These are phyloP conservation scores for Papiliotrema fonsecae DNA, from an alignment of 1,284 basidiomycete species.

Conservation along the genomic window DNA sequence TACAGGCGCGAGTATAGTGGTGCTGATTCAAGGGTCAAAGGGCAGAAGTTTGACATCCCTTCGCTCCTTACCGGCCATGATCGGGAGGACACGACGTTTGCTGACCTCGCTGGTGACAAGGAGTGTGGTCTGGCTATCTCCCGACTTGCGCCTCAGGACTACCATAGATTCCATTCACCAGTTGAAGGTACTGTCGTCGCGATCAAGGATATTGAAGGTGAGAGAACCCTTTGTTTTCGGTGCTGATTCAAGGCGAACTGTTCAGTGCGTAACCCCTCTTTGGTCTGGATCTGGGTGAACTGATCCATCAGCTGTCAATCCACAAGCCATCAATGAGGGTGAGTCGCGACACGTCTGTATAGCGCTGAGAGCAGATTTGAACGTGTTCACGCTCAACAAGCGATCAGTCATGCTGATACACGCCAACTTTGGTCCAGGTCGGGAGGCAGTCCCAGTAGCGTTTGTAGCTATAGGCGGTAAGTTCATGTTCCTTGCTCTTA, in stretches of 20 bases:
- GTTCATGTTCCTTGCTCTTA: conserved; percentile 14
- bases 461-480: conserved; percentile 45
- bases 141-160: conserved; percentile 73
- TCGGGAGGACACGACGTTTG: conserved; percentile 53
- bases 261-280: conserved; percentile 33
- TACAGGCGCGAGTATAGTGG: not conserved
- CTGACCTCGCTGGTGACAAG: conserved; percentile 31
- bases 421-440: conserved; percentile 41
- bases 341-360: conserved; percentile 10
- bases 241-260: conserved; percentile 25
- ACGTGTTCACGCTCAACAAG: conserved; percentile 39
- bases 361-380: conserved; percentile 22
- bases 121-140: conserved; percentile 27
- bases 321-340: conserved; percentile 70
- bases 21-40: conserved; percentile 61
- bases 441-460: conserved; percentile 32
- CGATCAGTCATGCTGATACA: conserved; percentile 42
- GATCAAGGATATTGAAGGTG: conserved; percentile 50
- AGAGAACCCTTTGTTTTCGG: conserved; percentile 7
- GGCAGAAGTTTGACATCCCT: conserved; percentile 64
- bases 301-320: conserved; percentile 47
- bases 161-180: conserved; percentile 79
- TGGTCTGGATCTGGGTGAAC: not conserved
- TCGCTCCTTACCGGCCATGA: conserved; percentile 55
- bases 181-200: conserved; percentile 58